phyloP scores from a whole-genome alignment of 1,284 basidiomycete species.

The Trametes sp. region DNA sequence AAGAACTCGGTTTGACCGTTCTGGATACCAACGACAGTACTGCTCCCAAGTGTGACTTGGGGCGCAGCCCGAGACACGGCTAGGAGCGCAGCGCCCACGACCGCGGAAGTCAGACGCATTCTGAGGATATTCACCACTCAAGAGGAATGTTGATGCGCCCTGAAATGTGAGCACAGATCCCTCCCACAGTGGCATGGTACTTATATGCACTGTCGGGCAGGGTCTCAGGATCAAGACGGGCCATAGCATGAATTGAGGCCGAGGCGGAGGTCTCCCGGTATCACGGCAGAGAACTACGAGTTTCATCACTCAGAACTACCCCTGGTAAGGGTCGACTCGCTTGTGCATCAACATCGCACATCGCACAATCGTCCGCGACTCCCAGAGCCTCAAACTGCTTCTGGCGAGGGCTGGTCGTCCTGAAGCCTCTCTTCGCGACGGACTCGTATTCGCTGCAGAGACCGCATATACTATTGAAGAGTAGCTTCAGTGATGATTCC shows the following conservation, averaged over 20 bases:
- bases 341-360: not conserved
- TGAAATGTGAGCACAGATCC: too few species aligned
- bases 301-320: not conserved
- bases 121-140: too few species aligned
- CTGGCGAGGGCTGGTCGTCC: too few species aligned
- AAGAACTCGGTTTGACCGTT: slow-evolving; percentile 31
- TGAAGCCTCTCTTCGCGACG: too few species aligned
- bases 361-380: not conserved
- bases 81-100: not conserved
- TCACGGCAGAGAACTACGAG: not conserved
- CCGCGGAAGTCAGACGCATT: not conserved
- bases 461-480: too few species aligned
- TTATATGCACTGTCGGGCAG: not conserved
- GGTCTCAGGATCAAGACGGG: not conserved
- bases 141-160: too few species aligned
- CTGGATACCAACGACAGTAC: slow-evolving; percentile 19
- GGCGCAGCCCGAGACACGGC: not conserved
- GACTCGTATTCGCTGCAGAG: too few species aligned
- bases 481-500: too few species aligned
- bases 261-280: not conserved
- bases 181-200: not conserved
- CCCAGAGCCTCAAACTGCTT: too few species aligned
- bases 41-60: slow-evolving; percentile 22
- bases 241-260: not conserved
- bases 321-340: not conserved